phyloP scores from a whole-genome alignment of 75 land plant species.

The Pinus tabuliformis region DNA sequence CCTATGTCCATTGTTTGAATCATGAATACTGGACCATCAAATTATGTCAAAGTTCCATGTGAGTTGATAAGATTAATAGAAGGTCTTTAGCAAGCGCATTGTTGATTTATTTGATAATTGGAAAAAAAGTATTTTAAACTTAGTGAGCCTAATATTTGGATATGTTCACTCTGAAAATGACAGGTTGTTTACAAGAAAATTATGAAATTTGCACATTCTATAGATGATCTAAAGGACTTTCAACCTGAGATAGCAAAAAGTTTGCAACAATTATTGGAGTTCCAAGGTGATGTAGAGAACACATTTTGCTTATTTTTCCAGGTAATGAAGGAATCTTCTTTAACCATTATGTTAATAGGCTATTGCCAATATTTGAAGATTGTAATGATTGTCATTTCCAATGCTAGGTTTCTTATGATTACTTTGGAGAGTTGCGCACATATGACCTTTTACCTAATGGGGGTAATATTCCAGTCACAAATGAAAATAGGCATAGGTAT shows the following conservation, averaged over 20 bases:
- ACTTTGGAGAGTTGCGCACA: conserved; percentile 36
- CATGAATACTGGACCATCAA: no score
- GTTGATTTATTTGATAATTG: neutral
- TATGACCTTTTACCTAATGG: conserved; percentile 38
- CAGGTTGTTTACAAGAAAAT: conserved; percentile 46
- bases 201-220: conserved; percentile 8
- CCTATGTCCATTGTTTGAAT: no score
- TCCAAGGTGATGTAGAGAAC: conserved; percentile 27
- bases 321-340: conserved; percentile 8
- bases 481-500: conserved; percentile 41
- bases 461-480: conserved; percentile 30
- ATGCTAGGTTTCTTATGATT: conserved; percentile 38
- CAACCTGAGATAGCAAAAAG: conserved; percentile 27
- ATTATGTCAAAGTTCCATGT: neutral
- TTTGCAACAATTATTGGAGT: conserved; percentile 25
- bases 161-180: neutral
- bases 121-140: neutral
- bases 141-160: conserved; percentile 1
- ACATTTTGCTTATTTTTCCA: conserved; percentile 29
- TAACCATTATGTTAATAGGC: conserved; percentile 1
- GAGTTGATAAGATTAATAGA: neutral
- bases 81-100: neutral
- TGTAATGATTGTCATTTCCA: neutral
- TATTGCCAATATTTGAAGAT: neutral
- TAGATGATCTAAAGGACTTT: conserved; percentile 25